Conservation (phyloP, 148 eudicot genomes). For the Limonium bicolor region DNA sequence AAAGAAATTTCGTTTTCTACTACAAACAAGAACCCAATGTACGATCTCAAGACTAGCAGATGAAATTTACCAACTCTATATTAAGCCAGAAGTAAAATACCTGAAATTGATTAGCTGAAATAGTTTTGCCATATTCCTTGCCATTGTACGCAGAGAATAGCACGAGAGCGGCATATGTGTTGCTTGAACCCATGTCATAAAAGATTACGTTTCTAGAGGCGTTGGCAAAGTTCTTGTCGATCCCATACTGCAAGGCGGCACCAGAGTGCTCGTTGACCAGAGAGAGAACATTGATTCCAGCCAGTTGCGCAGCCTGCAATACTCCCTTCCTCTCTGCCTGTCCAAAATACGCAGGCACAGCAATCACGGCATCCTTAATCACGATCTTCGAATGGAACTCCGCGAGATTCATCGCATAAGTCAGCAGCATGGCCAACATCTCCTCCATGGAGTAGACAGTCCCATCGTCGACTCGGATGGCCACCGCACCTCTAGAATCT, state of each 20-base stretch:
- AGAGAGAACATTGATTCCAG: slow-evolving; percentile 69
- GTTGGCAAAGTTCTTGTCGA: slow-evolving; percentile 88
- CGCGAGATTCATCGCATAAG: slow-evolving; percentile 44
- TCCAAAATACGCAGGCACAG: slow-evolving; percentile 82
- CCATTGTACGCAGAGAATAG: slow-evolving; percentile 79
- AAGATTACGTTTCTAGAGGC: slow-evolving; percentile 76
- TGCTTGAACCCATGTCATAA: slow-evolving; percentile 83
- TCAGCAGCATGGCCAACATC: slow-evolving; percentile 61
- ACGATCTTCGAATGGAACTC: slow-evolving; percentile 55
- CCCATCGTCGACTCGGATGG: slow-evolving; percentile 50
- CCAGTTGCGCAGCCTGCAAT: slow-evolving; percentile 68
- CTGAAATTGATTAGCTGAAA: slow-evolving; percentile 93
- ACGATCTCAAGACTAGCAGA: too few relatives aligned
- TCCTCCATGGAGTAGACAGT: slow-evolving; percentile 69
- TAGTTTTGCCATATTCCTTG: slow-evolving; percentile 76
- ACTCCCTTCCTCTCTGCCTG: slow-evolving; percentile 79
- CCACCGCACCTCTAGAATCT: slow-evolving; percentile 37
- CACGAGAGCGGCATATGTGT: slow-evolving; percentile 90
- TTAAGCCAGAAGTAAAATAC: slow-evolving; percentile 24
- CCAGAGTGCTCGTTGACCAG: slow-evolving; percentile 84
- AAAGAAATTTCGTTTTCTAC: too few relatives aligned
- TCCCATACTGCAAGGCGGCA: slow-evolving; percentile 93
- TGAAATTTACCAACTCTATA: too few relatives aligned
- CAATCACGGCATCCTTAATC: slow-evolving; percentile 77
- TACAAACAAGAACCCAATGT: too few relatives aligned